phyloP scores from a whole-genome alignment of 768 basidiomycete genomes.

The Suillus variegatus region DNA sequence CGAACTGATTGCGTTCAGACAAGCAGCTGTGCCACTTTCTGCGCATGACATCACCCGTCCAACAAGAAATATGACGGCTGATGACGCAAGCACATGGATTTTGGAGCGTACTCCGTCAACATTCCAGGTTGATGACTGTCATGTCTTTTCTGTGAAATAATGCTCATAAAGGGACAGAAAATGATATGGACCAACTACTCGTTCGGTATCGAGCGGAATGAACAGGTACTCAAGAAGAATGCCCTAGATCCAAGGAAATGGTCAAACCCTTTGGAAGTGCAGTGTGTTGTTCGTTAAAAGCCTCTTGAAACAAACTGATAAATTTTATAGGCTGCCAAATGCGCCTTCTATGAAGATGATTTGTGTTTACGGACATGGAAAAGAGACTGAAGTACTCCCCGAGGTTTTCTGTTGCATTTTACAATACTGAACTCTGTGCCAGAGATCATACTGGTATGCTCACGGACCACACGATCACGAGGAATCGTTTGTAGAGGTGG shows the following conservation, averaged over 20 bases:
- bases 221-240: slow-evolving; percentile 61
- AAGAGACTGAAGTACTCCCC: slow-evolving; percentile 80
- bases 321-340: slow-evolving; percentile 62
- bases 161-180: slow-evolving; percentile 44
- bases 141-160: background rate
- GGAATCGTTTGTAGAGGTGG: slow-evolving; percentile 49
- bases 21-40: slow-evolving; percentile 12
- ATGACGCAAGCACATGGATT: slow-evolving; percentile 76
- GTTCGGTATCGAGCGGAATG: slow-evolving; percentile 82
- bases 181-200: slow-evolving; percentile 89
- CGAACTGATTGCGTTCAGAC: slow-evolving; percentile 79
- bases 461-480: slow-evolving; percentile 70
- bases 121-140: slow-evolving; percentile 62
- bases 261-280: slow-evolving; percentile 87
- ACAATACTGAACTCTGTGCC: background rate
- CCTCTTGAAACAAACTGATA: slow-evolving; percentile 5
- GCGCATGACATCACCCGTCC: slow-evolving; percentile 15
- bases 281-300: slow-evolving; percentile 37
- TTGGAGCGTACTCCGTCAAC: slow-evolving; percentile 75
- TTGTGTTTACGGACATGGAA: slow-evolving; percentile 94
- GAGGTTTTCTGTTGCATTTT: slow-evolving; percentile 7
- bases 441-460: slow-evolving; percentile 56
- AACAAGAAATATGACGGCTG: slow-evolving; percentile 71
- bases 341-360: slow-evolving; percentile 93
- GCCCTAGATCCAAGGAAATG: slow-evolving; percentile 80